A percentile compares a stretch with the other conserved stretches of the same genome.
Evolutionary conservation across 2,329 filamentous ascomycete genomes (phyloP).

Genomic region (Knufia petricola): DNA sequence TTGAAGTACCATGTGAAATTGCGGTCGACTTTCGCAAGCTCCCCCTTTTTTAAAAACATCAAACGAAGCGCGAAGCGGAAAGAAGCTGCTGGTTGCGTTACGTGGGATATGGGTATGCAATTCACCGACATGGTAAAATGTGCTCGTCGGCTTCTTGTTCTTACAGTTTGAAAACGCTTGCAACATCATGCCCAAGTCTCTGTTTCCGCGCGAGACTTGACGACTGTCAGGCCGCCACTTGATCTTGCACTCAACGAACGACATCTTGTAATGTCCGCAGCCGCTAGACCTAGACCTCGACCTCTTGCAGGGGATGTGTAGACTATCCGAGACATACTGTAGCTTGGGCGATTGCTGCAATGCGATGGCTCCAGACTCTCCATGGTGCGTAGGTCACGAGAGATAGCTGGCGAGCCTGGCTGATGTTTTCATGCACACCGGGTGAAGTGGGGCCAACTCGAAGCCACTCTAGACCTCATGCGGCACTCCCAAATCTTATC

Average conservation of each 20-base stretch:
- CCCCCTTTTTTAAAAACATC: not conserved
- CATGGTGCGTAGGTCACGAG: too few relatives aligned
- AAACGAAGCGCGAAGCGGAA: not conserved
- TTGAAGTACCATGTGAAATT: not conserved
- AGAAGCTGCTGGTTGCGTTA: not conserved
- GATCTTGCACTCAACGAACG: not conserved
- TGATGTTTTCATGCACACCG: too few relatives aligned
- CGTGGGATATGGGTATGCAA: too few relatives aligned
- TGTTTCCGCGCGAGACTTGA: too few relatives aligned
- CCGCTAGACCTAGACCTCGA: too few relatives aligned
- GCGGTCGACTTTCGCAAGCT: not conserved
- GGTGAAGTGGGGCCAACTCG: not conserved
- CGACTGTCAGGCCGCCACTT: too few relatives aligned
- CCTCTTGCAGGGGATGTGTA: not conserved
- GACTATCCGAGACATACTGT: not conserved
- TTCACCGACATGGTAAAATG: too few relatives aligned
- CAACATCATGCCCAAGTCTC: too few relatives aligned
- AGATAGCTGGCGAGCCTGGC: too few relatives aligned
- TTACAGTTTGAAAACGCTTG: too few relatives aligned
- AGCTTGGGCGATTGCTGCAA: not conserved
- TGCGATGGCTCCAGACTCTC: not conserved
- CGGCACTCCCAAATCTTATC: not conserved
- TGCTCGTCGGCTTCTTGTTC: too few relatives aligned
- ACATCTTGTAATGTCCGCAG: not conserved
- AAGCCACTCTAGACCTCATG: not conserved